Conservation (phyloP, 139 green algal genomes). For the Monoraphidium neglectum region DNA sequence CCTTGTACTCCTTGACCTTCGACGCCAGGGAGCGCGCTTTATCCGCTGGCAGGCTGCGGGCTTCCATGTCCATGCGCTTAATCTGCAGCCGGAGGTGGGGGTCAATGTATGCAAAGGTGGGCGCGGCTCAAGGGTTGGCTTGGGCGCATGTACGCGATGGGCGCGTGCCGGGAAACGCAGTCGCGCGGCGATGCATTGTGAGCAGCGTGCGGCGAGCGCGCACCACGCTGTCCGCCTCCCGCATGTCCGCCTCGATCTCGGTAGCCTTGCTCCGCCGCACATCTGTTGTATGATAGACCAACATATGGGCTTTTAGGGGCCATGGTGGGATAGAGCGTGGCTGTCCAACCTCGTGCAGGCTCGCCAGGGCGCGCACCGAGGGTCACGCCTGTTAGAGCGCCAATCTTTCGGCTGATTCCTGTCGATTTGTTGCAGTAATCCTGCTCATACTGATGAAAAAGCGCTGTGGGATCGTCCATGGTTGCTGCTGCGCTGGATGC, state of each 20-base stretch:
- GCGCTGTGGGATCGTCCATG: slow-evolving; percentile 47
- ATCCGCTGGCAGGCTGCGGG: slow-evolving; percentile 74
- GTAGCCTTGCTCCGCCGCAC: slow-evolving; percentile 51
- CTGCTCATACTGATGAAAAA: slow-evolving; percentile 82
- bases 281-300: slow-evolving; percentile 62
- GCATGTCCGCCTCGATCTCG: slow-evolving; percentile 81
- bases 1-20: slow-evolving; percentile 92
- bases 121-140: too few relatives aligned
- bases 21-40: slow-evolving; percentile 58
- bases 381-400: slow-evolving; percentile 38
- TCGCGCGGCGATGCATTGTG: too few relatives aligned
- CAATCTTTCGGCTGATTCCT: slow-evolving; percentile 66
- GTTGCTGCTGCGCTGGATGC: too few relatives aligned
- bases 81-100: slow-evolving; percentile 56
- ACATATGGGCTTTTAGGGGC: too few relatives aligned
- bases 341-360: not conserved
- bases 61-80: slow-evolving; percentile 97
- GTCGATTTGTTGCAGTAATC: slow-evolving; percentile 85
- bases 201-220: slow-evolving; percentile 11
- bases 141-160: too few relatives aligned
- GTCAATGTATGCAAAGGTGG: not conserved
- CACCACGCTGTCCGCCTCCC: slow-evolving; percentile 84
- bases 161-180: too few relatives aligned
- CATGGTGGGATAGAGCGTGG: too few relatives aligned
- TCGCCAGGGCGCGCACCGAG: slow-evolving; percentile 51